These are phyloP conservation scores for Mortierella sp. DNA, from an alignment of 371 early-diverging fungal species.

Conservation along the genomic window DNA sequence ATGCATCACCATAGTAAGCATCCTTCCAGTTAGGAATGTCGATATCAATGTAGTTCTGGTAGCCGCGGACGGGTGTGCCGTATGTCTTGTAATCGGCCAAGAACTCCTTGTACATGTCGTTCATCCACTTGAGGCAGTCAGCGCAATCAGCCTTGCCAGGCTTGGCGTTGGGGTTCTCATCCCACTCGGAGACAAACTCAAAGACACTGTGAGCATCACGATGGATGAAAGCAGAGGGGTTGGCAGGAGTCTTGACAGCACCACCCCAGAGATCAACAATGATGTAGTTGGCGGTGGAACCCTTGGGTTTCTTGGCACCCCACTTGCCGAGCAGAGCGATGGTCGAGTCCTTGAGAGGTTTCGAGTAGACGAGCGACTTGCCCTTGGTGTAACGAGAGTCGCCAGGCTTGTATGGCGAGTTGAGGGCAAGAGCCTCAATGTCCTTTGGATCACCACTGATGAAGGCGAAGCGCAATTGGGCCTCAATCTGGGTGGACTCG, in stretches of 20 bases:
- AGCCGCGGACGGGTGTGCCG: conserved; percentile 26
- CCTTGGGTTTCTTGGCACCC: conserved; percentile 26
- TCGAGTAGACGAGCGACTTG: conserved; percentile 43
- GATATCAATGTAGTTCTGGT: conserved; percentile 53
- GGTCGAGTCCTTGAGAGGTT: conserved; percentile 22
- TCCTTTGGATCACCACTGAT: conserved; percentile 17
- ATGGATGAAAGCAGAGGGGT: conserved; percentile 33
- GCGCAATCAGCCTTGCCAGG: conserved; percentile 36
- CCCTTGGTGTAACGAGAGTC: conserved; percentile 39
- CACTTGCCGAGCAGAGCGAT: conserved; percentile 39
- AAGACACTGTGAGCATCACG: conserved; percentile 46
- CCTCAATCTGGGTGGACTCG: conserved; percentile 29
- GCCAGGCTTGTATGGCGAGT: conserved; percentile 16
- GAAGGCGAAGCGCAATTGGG: conserved; percentile 34
- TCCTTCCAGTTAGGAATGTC: conserved; percentile 44
- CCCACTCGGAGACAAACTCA: conserved; percentile 53
- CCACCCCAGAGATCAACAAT: conserved; percentile 55
- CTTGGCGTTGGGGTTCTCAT: conserved; percentile 23
- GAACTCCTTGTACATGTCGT: conserved; percentile 42
- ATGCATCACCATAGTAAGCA: conserved; percentile 54
- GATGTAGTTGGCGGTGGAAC: conserved; percentile 34
- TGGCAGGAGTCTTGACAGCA: conserved; percentile 24
- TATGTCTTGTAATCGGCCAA: conserved; percentile 34
- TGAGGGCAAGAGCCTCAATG: conserved; percentile 35
- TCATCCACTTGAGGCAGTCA: conserved; percentile 48